Evolutionary conservation across 2,329 filamentous ascomycete genomes (phyloP).

Genomic region (Pyrenochaeta sp.): DNA sequence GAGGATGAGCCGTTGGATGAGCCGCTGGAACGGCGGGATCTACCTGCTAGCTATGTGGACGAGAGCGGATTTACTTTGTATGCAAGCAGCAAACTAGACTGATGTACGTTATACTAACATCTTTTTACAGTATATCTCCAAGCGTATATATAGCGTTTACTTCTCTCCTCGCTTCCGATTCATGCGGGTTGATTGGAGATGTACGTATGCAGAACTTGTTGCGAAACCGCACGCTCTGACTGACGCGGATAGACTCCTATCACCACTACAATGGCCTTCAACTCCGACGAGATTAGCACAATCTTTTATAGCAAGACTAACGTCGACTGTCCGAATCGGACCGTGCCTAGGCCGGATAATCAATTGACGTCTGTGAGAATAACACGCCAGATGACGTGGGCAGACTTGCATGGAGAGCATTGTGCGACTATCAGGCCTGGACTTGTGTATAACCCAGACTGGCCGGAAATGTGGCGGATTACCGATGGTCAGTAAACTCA

Average conservation of each 20-base stretch:
- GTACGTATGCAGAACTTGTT: too few relatives aligned
- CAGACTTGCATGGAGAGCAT: not conserved
- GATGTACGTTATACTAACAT: too few relatives aligned
- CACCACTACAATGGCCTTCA: not conserved
- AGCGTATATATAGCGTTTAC: too few relatives aligned
- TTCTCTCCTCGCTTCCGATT: too few relatives aligned
- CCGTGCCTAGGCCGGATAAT: not conserved
- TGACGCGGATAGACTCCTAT: not conserved
- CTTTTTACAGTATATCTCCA: too few relatives aligned
- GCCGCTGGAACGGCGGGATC: too few relatives aligned
- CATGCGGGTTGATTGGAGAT: too few relatives aligned
- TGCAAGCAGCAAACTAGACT: too few relatives aligned
- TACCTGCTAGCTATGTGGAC: too few relatives aligned
- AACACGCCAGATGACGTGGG: not conserved
- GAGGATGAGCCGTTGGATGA: too few relatives aligned
- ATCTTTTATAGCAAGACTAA: not conserved
- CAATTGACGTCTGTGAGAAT: not conserved
- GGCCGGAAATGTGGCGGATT: not conserved
- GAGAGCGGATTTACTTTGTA: too few relatives aligned
- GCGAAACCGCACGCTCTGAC: too few relatives aligned
- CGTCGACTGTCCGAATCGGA: not conserved
- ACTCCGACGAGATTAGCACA: not conserved
- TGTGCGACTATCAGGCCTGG: not conserved
- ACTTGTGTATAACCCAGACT: not conserved
- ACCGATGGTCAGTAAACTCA: not conserved